Conservation (phyloP, 2,329 filamentous ascomycete species). For the Aspergillus sp. region DNA sequence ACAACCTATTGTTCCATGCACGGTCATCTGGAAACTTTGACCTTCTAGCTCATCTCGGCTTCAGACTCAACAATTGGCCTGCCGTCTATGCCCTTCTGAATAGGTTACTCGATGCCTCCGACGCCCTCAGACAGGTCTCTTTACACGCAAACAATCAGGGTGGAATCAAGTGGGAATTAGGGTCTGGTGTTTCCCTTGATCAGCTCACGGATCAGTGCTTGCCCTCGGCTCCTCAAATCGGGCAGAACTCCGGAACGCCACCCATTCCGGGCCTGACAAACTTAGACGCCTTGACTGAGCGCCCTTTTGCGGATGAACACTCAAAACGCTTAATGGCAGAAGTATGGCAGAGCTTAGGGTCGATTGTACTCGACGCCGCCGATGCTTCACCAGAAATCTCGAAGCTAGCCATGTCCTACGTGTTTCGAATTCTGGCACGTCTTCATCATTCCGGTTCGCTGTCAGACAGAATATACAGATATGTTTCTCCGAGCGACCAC, state of each 20-base stretch:
- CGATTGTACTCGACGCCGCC: constrained; percentile 43
- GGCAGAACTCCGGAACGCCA: neutral
- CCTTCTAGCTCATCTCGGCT: constrained; percentile 40
- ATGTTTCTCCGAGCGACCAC: constrained; percentile 26
- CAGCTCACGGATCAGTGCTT: constrained; percentile 23
- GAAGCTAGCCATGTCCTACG: constrained; percentile 43
- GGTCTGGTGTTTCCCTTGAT: constrained; percentile 26
- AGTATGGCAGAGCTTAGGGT: constrained; percentile 39
- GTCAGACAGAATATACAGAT: constrained; percentile 45
- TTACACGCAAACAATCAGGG: constrained; percentile 25
- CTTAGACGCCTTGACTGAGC: constrained; percentile 25
- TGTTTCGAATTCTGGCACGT: constrained; percentile 45
- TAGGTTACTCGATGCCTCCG: constrained; percentile 38
- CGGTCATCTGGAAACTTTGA: constrained; percentile 29
- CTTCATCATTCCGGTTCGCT: constrained; percentile 46
- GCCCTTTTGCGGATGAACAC: constrained; percentile 23
- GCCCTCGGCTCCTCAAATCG: constrained; percentile 7
- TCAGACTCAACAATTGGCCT: constrained; percentile 40
- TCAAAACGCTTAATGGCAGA: constrained; percentile 32
- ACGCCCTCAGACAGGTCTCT: constrained; percentile 20
- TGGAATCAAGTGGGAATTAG: constrained; percentile 23
- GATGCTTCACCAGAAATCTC: constrained; percentile 33
- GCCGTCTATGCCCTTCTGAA: constrained; percentile 39
- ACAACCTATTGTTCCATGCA: constrained; percentile 31
- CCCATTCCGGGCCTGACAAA: constrained; percentile 7